These are phyloP conservation scores for Sideroxylon spinosum DNA, from an alignment of 179 eudicot genomes.

Conservation along the genomic window DNA sequence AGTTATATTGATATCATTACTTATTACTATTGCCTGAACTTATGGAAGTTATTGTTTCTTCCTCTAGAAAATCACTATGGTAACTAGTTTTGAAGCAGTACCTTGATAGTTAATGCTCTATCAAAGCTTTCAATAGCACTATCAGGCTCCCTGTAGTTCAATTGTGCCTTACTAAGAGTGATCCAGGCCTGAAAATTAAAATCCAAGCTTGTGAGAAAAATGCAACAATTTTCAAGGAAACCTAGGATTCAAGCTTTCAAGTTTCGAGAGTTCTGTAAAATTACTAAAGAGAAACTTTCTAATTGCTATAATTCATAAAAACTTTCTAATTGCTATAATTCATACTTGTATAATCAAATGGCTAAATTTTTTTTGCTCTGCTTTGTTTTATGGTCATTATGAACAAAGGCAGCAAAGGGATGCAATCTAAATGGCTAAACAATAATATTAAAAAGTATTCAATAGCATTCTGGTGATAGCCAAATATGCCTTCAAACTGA, in stretches of 20 bases:
- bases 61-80: background rate
- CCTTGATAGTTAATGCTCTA: constrained; percentile 74
- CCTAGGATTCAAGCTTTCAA: background rate
- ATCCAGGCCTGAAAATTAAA: constrained; percentile 65
- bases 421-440: background rate
- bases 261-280: background rate
- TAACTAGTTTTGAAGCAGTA: constrained; percentile 14
- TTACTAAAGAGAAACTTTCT: background rate
- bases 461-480: background rate
- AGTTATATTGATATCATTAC: too few species aligned
- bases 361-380: background rate
- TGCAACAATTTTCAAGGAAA: background rate
- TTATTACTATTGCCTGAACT: too few species aligned
- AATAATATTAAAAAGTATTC: background rate
- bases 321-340: background rate
- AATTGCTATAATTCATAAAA: background rate
- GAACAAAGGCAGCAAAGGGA: background rate
- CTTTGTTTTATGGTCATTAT: background rate
- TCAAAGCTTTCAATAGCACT: constrained; percentile 72
- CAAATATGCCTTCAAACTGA: background rate
- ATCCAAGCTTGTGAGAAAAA: background rate
- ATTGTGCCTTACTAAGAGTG: constrained; percentile 84
- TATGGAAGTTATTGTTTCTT: too few species aligned
- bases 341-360: background rate
- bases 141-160: constrained; percentile 90